Evolutionary conservation across 345 rosid species (phyloP).

Genomic region (Gossypium mustelinum): DNA sequence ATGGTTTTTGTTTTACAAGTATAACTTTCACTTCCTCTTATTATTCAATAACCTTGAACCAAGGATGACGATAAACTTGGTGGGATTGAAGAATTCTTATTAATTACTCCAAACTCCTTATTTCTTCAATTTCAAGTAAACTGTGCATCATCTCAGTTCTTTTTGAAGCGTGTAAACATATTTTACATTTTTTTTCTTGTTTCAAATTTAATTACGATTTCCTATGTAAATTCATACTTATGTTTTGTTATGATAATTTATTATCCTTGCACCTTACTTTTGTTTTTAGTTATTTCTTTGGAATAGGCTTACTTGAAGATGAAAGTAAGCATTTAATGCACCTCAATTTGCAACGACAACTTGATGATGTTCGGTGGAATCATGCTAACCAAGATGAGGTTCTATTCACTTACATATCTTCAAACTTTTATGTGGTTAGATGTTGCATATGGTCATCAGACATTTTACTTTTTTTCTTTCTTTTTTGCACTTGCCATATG

Average conservation of each 20-base stretch:
- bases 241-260: background rate
- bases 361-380: conserved; percentile 81
- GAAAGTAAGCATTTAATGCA: conserved; percentile 73
- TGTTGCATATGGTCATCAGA: background rate
- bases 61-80: background rate
- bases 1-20: background rate
- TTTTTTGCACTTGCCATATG: background rate
- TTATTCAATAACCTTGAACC: background rate
- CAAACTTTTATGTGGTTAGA: conserved; percentile 12
- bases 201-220: conserved; percentile 6
- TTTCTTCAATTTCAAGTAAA: background rate
- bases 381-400: conserved; percentile 85
- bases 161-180: background rate
- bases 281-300: background rate
- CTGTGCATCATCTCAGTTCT: background rate
- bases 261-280: background rate
- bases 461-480: background rate
- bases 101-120: background rate
- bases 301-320: conserved; percentile 46
- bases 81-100: background rate
- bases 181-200: background rate
- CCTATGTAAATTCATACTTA: background rate
- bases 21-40: background rate
- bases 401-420: conserved; percentile 15
- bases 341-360: conserved; percentile 41